phyloP scores from a whole-genome alignment of 805 yeast species.

The Candida sanyiensis region DNA sequence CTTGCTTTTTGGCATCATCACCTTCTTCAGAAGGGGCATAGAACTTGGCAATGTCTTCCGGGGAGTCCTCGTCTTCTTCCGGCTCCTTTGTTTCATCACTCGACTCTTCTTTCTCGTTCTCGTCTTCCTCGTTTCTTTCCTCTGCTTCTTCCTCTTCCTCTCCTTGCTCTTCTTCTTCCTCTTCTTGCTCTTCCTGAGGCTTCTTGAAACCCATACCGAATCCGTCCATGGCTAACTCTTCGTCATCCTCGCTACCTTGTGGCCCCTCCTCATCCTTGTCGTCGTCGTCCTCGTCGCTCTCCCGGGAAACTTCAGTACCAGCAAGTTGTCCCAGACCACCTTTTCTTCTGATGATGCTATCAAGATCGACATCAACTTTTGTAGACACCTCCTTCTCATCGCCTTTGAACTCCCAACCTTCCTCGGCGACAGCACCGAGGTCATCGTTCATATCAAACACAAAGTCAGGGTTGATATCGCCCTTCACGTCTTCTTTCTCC shows the following conservation, averaged over 20 bases:
- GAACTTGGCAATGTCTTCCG: slow-evolving; percentile 77
- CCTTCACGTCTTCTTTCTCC: slow-evolving; percentile 29
- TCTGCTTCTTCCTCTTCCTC: slow-evolving; percentile 21
- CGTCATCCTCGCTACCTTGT: slow-evolving; percentile 33
- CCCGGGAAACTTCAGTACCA: slow-evolving; percentile 35
- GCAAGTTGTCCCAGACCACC: slow-evolving; percentile 66
- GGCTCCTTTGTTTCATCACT: slow-evolving; percentile 29
- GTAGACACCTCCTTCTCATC: slow-evolving; percentile 28
- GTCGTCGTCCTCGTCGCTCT: slow-evolving; percentile 38
- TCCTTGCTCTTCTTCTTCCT: slow-evolving; percentile 26
- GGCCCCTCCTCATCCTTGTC: slow-evolving; percentile 32
- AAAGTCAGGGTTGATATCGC: slow-evolving; percentile 69
- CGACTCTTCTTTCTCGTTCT: slow-evolving; percentile 31
- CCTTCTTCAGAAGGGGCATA: slow-evolving; percentile 56
- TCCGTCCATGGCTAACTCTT: slow-evolving; percentile 42
- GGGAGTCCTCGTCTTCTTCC: slow-evolving; percentile 52
- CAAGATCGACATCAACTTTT: slow-evolving; percentile 73
- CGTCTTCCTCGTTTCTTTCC: slow-evolving; percentile 24
- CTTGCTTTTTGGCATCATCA: slow-evolving; percentile 43
- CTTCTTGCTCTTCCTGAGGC: slow-evolving; percentile 24
- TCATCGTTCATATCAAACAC: slow-evolving; percentile 61
- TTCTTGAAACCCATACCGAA: slow-evolving; percentile 33
- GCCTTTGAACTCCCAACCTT: slow-evolving; percentile 82
- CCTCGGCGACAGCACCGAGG: slow-evolving; percentile 42
- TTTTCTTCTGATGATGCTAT: slow-evolving; percentile 78